Evolutionary conservation across 306 rosid genomes (phyloP), one percentile per base, ranked within the genome.

Genomic region (Castanea sativa): DNA sequence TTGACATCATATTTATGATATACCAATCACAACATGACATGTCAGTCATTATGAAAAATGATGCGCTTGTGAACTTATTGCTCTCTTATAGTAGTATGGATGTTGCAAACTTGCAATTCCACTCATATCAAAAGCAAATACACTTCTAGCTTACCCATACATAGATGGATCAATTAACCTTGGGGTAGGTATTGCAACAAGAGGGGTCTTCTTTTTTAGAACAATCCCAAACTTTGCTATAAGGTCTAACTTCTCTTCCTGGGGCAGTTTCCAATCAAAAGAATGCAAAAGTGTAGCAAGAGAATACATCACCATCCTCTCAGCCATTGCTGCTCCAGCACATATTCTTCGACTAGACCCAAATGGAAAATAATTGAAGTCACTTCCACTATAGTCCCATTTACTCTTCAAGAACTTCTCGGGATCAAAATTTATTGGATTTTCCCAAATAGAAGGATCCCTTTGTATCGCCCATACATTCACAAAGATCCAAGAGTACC

Each of bases 341-440:
- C 97, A 90, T 1, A 89, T 89, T 77, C 97, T 89, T 78, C 92
- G 80, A 4, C 96, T 96, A 30, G 93, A 90, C n/a, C 96, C 93
- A 81, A 92, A 21, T 21, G 23, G 23, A 21, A 21, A 21, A 21
- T 21, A 21, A 21, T 21, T 21, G 23, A 21, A 21, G 23, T 21
- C 23, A 21, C 23, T 21, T 21, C 23, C 23, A 23, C 23, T 23
- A 23, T 23, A 23, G 23, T 92, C 93, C 87, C 86, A 86, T 30
- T 78, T 86, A 2, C 56, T 23, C 35, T 83, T 79, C 73, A 85
- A 79, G 77, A 92, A 92, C 63, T 93, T 89, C 6, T 76, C 15
- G 1, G 97, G 96, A 52, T 90, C 90, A 76, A 92, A 92, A 60
- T 84, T 74, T 3, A 86, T 51, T 2, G 97, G 96, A 5, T 76